Base-by-base conservation (phyloP, 2,329 filamentous ascomycete species). In the Colletotrichum destructivum region DNA sequence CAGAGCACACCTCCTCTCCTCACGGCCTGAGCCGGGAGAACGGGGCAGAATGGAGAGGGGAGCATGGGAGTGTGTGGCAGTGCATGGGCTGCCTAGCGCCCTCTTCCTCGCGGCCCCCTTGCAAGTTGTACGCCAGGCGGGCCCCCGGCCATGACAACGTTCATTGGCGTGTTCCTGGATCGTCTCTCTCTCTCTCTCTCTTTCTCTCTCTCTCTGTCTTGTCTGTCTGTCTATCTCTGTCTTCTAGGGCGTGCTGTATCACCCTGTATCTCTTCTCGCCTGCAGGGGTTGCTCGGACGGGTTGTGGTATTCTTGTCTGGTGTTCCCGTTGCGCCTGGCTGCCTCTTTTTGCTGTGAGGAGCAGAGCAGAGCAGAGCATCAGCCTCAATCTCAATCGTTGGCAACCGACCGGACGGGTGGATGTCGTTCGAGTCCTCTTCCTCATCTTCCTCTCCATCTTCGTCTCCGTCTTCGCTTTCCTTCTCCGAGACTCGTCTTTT, bases 21-120 rank as follows among this genome's bases (percentile, higher is more conserved):
- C 26, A 23, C 31, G 26, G n/a, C 40, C 26, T 21, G 21, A 62
- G 26, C 31, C 15, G 35, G 23, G 21, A 63, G 9, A 26, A 54
- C 18, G 42, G 31, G 51, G 21, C 5, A 12, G 31, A 26, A 38
- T 40, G 62, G 13, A 64, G 21, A 61, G 38, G 35, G 31, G 31
- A 31, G 31, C 7, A 8, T 31, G 31, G 5, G 21, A 65, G 35
- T 59, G 42, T 40, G 66, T 65, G 52, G 61, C 51, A 72, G 69
- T 69, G 69, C 69, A 26, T 40, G 23, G 57, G 47, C 38, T 60
- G 65, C 59, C 69, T 71, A 54, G 69, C 69, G 69, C 69, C 31
- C 57, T 62, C 51, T 64, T 23, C 49, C 47, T 51, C 42, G n/a
- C 52, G 15, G 9, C 49, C 46, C 47, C 47, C 35, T 31, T 31